Evolutionary conservation across 768 basidiomycete species (phyloP).

Genomic region (Termitomyces sp.): DNA sequence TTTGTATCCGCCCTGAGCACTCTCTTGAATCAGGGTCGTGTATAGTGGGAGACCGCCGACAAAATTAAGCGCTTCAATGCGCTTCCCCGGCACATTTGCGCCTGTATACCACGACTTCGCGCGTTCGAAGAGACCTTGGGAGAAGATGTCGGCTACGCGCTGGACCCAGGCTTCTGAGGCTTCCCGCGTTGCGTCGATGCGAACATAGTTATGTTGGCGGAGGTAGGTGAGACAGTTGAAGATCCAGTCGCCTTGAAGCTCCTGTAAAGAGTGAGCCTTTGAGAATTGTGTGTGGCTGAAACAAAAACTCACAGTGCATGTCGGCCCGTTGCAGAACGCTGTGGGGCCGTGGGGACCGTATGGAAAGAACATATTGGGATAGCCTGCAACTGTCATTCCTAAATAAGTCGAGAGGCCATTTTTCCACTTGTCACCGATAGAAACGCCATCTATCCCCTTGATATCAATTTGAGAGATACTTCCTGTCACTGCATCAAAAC

Average conservation of each 20-base stretch:
- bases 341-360: conserved; percentile 22
- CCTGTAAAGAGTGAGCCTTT: conserved; percentile 6
- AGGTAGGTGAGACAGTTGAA: conserved; percentile 15
- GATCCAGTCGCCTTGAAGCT: conserved; percentile 22
- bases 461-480: conserved; percentile 20
- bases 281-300: not conserved
- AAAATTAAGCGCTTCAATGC: conserved; percentile 16
- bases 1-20: conserved; percentile 14
- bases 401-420: conserved; percentile 14
- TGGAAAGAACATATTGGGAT: conserved; percentile 22
- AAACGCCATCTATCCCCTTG: conserved; percentile 10
- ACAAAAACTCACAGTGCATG: conserved; percentile 14
- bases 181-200: conserved; percentile 9
- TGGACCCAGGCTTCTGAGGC: conserved; percentile 10
- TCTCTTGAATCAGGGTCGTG: conserved; percentile 11
- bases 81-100: conserved; percentile 20
- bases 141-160: conserved; percentile 10
- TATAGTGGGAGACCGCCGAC: conserved; percentile 18
- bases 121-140: conserved; percentile 9
- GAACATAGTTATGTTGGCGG: not conserved
- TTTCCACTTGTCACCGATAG: conserved; percentile 18
- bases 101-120: conserved; percentile 22
- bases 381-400: conserved; percentile 11
- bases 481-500: conserved; percentile 12
- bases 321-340: conserved; percentile 20